phyloP scores from a whole-genome alignment of 2,329 filamentous ascomycete genomes.

The Ceratocystis ficicola region DNA sequence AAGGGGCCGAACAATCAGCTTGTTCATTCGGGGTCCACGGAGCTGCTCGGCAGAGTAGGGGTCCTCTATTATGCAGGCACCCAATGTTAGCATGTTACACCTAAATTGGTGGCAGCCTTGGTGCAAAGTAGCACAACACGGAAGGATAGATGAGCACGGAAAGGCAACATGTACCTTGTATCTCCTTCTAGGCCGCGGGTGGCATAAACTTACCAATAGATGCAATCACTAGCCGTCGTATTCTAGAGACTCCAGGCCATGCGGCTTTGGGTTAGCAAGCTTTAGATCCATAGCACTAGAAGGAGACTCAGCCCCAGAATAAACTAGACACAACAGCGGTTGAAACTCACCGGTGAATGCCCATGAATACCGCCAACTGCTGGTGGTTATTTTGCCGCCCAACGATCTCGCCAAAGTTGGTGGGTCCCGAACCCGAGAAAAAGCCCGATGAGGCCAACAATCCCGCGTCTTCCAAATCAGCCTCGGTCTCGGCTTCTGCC shows the following conservation, averaged over 20 bases:
- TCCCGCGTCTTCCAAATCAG: constrained; percentile 13
- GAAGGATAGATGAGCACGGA: not conserved
- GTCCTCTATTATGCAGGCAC: constrained; percentile 26
- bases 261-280: not conserved
- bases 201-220: constrained; percentile 22
- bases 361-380: constrained; percentile 21
- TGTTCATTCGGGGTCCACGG: constrained; percentile 52
- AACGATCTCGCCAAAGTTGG: constrained; percentile 20
- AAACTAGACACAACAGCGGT: not conserved
- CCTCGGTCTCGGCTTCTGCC: constrained; percentile 14
- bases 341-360: constrained; percentile 23
- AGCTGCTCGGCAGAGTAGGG: constrained; percentile 43
- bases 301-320: not conserved
- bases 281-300: not conserved
- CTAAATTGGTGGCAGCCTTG: not conserved
- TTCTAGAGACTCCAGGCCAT: constrained; percentile 12
- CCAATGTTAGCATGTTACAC: not conserved
- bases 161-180: not conserved
- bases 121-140: not conserved
- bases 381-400: constrained; percentile 12
- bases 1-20: constrained; percentile 49
- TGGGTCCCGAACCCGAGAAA: constrained; percentile 13
- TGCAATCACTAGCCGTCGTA: constrained; percentile 23
- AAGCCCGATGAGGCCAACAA: constrained; percentile 12
- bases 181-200: not conserved